A percentile compares a stretch with the other conserved stretches of the same genome.
phyloP scores from a whole-genome alignment of 257 asterid species.

The Parsonsia alboflavescens region DNA sequence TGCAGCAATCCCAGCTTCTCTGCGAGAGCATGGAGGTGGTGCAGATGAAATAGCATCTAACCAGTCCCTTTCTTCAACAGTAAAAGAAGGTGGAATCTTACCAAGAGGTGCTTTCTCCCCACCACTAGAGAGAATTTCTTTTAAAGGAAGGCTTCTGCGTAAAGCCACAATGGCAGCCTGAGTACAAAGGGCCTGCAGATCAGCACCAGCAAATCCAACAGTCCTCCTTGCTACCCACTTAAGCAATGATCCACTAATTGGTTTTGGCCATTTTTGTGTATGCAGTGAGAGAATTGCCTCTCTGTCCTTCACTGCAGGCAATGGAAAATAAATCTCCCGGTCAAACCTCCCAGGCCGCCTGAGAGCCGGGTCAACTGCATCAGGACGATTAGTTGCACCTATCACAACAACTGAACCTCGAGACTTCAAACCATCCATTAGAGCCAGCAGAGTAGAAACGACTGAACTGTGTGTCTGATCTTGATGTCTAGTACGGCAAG shows the following conservation, averaged over 20 bases:
- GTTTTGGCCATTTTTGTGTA: constrained; percentile 94
- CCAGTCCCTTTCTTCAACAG: constrained; percentile 96
- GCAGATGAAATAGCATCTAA: constrained; percentile 78
- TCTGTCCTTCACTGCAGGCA: constrained; percentile 86
- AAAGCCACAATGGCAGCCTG: constrained; percentile 87
- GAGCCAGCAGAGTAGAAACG: constrained; percentile 93
- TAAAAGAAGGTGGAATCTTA: constrained; percentile 54
- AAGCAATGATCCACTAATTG: constrained; percentile 68
- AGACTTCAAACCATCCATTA: constrained; percentile 97
- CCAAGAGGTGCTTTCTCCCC: constrained; percentile 37
- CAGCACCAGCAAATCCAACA: constrained; percentile 98
- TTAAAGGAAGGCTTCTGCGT: constrained; percentile 81
- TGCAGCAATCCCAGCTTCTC: constrained; percentile 84
- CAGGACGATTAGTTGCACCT: constrained; percentile 99
- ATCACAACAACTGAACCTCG: constrained; percentile 97
- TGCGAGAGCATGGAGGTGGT: constrained; percentile 90
- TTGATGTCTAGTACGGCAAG: constrained; percentile 82
- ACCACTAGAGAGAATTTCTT: constrained; percentile 61
- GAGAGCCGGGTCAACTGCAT: constrained; percentile 94
- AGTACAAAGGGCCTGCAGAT: constrained; percentile 96
- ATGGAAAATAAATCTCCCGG: constrained; percentile 89
- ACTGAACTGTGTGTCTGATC: constrained; percentile 99
- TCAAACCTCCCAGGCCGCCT: constrained; percentile 99
- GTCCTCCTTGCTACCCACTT: constrained; percentile 81
- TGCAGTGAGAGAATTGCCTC: constrained; percentile 86